Conservation (phyloP, 768 basidiomycete genomes). For the Tulasnella sp. region DNA sequence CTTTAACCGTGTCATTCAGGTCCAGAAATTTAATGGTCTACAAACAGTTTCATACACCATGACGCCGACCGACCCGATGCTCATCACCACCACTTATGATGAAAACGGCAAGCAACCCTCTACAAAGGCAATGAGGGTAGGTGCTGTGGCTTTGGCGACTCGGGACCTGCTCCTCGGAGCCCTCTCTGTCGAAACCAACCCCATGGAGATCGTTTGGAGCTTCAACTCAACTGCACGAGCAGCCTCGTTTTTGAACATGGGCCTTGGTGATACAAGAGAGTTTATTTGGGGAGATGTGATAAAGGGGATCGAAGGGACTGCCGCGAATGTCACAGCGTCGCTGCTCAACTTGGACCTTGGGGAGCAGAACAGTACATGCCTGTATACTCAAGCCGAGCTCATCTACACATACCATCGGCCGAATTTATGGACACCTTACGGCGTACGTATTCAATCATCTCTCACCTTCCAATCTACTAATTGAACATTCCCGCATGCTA, state of each 20-base stretch:
- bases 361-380: neutral
- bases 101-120: neutral
- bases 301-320: neutral
- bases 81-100: neutral
- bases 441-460: neutral
- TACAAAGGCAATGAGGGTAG: neutral
- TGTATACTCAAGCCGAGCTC: neutral
- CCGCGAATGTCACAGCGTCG: neutral
- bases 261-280: neutral
- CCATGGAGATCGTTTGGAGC: neutral
- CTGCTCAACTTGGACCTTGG: neutral
- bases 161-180: neutral
- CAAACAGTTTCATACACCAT: neutral
- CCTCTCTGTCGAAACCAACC: neutral
- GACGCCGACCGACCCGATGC: neutral
- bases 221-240: neutral
- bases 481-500: neutral
- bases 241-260: neutral
- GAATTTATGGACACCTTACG: neutral
- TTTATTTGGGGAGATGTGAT: neutral
- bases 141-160: neutral
- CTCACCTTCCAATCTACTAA: neutral
- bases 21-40: neutral
- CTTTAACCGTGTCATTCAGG: neutral
- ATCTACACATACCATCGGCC: neutral